phyloP scores from a whole-genome alignment of 306 rosid species.

The Morella rubra region DNA sequence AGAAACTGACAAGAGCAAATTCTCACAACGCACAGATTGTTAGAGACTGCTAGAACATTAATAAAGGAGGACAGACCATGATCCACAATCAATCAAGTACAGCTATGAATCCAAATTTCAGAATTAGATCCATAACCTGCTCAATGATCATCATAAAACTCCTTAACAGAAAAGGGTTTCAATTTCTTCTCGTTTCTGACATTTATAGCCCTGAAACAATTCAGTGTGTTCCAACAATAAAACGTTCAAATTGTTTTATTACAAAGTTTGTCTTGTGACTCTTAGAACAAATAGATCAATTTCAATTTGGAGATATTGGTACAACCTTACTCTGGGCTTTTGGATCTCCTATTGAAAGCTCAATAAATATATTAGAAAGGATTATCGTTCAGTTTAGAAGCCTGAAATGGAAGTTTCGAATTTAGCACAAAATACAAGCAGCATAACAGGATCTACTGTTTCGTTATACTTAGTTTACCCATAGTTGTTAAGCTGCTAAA shows the following conservation, averaged over 20 bases:
- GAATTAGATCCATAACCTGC: background rate
- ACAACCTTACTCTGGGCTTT: conserved; percentile 11
- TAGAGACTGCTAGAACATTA: background rate
- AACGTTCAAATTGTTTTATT: conserved; percentile 8
- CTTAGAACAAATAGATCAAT: conserved; percentile 12
- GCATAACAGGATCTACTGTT: background rate
- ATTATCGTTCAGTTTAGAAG: background rate
- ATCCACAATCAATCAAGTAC: background rate
- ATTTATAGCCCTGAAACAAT: background rate
- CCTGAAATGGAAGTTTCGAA: background rate
- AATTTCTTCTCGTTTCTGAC: conserved; percentile 6
- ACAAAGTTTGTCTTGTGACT: conserved; percentile 12
- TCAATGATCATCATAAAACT: background rate
- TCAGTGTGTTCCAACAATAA: background rate
- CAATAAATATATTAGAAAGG: background rate
- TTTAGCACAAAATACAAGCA: background rate
- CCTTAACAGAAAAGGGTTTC: background rate
- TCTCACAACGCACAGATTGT: too few relatives aligned
- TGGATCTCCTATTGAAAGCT: conserved; percentile 4
- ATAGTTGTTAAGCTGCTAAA: background rate
- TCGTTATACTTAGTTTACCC: background rate
- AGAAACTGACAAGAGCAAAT: background rate
- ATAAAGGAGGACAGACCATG: background rate
- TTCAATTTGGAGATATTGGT: background rate
- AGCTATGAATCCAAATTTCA: background rate